These are phyloP conservation scores for Ceratobasidium sp. DNA, from an alignment of 1,284 basidiomycete genomes.

Conservation along the genomic window DNA sequence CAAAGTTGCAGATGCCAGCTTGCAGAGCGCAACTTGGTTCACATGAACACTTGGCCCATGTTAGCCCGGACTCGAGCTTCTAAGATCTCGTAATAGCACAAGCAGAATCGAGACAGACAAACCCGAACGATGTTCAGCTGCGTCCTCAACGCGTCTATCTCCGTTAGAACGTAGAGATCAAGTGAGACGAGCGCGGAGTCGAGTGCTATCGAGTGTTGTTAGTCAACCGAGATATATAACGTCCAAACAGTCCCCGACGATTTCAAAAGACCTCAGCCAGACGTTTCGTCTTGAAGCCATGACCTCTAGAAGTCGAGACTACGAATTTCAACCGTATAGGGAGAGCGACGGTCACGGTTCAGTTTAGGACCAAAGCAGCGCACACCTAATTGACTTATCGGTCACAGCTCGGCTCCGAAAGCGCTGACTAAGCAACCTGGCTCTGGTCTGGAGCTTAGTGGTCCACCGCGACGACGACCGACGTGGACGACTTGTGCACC, in stretches of 20 bases:
- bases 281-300: too few relatives aligned
- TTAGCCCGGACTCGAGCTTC: too few relatives aligned
- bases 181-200: background rate
- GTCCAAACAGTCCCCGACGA: background rate
- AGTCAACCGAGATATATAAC: background rate
- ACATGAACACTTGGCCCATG: too few relatives aligned
- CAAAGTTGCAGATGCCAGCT: too few relatives aligned
- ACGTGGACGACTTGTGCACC: background rate
- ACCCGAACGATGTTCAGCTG: background rate
- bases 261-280: too few relatives aligned
- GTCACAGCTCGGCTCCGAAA: constrained; percentile 7
- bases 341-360: too few relatives aligned
- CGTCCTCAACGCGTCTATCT: background rate
- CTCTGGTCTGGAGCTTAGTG: background rate
- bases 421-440: constrained; percentile 3
- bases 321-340: background rate
- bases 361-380: background rate
- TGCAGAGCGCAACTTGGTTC: too few relatives aligned
- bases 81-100: too few relatives aligned
- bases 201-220: background rate
- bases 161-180: background rate
- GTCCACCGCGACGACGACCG: constrained; percentile 21
- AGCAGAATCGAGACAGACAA: background rate
- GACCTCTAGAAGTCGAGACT: background rate
- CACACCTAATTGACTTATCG: background rate